Conservation (phyloP, 2,329 filamentous ascomycete species). For the Trichocomaceae sp. region DNA sequence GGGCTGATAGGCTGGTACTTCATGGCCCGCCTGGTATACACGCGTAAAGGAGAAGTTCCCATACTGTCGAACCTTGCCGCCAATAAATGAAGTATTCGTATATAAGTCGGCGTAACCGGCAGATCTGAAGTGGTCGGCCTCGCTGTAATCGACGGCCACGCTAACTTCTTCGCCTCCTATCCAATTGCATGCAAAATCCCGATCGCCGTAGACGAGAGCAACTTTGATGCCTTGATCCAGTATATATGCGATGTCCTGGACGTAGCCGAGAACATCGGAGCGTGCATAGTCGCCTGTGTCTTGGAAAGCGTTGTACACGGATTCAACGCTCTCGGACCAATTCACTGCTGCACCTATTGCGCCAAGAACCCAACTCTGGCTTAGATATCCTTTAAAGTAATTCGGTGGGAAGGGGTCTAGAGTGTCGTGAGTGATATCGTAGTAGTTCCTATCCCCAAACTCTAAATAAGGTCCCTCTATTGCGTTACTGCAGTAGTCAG, state of each 20-base stretch:
- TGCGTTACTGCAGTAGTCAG: slow-evolving; percentile 39
- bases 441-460: slow-evolving; percentile 45
- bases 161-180: slow-evolving; percentile 50
- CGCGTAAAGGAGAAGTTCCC: slow-evolving; percentile 46
- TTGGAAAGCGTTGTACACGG: slow-evolving; percentile 43
- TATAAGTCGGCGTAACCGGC: slow-evolving; percentile 46
- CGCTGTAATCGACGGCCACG: slow-evolving; percentile 43
- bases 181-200: slow-evolving; percentile 54
- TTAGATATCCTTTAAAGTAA: slow-evolving; percentile 52
- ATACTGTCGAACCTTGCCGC: slow-evolving; percentile 43
- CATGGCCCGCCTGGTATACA: slow-evolving; percentile 44
- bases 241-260: slow-evolving; percentile 39
- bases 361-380: slow-evolving; percentile 50
- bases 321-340: slow-evolving; percentile 43
- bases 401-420: slow-evolving; percentile 49
- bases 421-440: slow-evolving; percentile 49
- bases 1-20: slow-evolving; percentile 50
- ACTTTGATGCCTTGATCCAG: slow-evolving; percentile 54
- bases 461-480: slow-evolving; percentile 42
- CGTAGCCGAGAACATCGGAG: slow-evolving; percentile 37
- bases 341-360: slow-evolving; percentile 57
- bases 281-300: slow-evolving; percentile 45
- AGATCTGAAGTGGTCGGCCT: slow-evolving; percentile 39
- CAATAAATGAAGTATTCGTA: slow-evolving; percentile 39
- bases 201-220: slow-evolving; percentile 52